Percentiles rank a stretch among this genome's conserved stretches.
phyloP scores from a whole-genome alignment of 2,329 filamentous ascomycete species.

The Fusarium chlamydosporum region DNA sequence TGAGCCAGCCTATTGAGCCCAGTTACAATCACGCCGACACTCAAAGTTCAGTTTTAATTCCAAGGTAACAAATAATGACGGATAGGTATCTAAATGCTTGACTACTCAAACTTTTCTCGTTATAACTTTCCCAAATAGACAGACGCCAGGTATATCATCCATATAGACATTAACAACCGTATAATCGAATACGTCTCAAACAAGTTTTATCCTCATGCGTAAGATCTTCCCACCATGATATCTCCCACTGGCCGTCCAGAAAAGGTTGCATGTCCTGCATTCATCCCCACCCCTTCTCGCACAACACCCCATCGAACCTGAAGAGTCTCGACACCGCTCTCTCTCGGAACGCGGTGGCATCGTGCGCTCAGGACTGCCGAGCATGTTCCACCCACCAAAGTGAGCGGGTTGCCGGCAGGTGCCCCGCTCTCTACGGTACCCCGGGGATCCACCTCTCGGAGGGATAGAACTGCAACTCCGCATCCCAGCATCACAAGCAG shows the following conservation, averaged over 20 bases:
- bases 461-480: constrained; percentile 57
- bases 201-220: constrained; percentile 33
- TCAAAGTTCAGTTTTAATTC: neutral
- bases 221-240: constrained; percentile 49
- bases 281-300: constrained; percentile 56
- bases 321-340: constrained; percentile 55
- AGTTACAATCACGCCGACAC: neutral
- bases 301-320: constrained; percentile 64
- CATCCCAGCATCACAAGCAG: constrained; percentile 57
- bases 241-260: constrained; percentile 54
- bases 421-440: constrained; percentile 55
- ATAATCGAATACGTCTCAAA: constrained; percentile 3
- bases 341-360: constrained; percentile 59
- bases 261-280: constrained; percentile 62
- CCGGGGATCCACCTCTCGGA: constrained; percentile 58
- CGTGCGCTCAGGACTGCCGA: constrained; percentile 66
- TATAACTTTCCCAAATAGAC: constrained; percentile 19
- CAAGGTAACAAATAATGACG: neutral
- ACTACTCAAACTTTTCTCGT: constrained; percentile 32
- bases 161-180: constrained; percentile 17
- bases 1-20: neutral
- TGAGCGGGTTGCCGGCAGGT: constrained; percentile 64
- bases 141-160: constrained; percentile 44
- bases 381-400: constrained; percentile 63
- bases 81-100: constrained; percentile 13